Base-by-base conservation (phyloP, 768 basidiomycete species). In the Dentipellis sp. region DNA sequence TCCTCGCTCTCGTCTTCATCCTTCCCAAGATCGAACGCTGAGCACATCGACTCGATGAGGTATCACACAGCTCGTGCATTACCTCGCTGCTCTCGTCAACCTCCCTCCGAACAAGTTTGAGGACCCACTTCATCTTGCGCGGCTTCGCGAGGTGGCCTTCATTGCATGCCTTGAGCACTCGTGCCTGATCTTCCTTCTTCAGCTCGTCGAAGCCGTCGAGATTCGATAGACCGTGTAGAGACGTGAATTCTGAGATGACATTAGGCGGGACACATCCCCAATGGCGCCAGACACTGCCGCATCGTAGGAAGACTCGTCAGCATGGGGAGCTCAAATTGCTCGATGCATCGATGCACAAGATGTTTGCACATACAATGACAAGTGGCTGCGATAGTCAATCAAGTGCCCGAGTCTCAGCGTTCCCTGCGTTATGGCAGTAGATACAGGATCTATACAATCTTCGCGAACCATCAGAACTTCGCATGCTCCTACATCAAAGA, bases 131-230 rank as follows among this genome's bases (percentile, higher is more conserved):
- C 76, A 11, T 45, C 42, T 17, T n/a, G 42, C n/a, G 19, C 19
- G 42, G n/a, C 42, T 19, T 45, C 42, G 42, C 42, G 16, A 45
- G 12, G 16, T 45, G 42, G n/a, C 87, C 93, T 0, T 76, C 80
- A 50, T 88, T 79, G 75, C 80, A 91, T 1, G 94, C 93, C 63
- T 76, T 80, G 55, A 67, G 72, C 40, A 97, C 67, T 57, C 82
- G 84, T 4, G 75, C 80, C 68, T 94, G 75, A 65, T 94, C 91
- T 42, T 81, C 86, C 1, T 75, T 71, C 0, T 64, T 71, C 48
- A 93, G 76, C 0, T 84, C 85, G n/a, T 92, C 89, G 68, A 78
- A 95, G 17, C 94, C 94, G 66, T 97, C 94, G 38, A 95, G 72
- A 0, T 94, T 91, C 10, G 78, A 75, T 0, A 82, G 74, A 4